A percentile compares a stretch with the other conserved stretches of the same genome.
These are phyloP conservation scores for Immersiporthe knoxdaviesiana DNA, from an alignment of 2,329 filamentous ascomycete species.

Conservation along the genomic window DNA sequence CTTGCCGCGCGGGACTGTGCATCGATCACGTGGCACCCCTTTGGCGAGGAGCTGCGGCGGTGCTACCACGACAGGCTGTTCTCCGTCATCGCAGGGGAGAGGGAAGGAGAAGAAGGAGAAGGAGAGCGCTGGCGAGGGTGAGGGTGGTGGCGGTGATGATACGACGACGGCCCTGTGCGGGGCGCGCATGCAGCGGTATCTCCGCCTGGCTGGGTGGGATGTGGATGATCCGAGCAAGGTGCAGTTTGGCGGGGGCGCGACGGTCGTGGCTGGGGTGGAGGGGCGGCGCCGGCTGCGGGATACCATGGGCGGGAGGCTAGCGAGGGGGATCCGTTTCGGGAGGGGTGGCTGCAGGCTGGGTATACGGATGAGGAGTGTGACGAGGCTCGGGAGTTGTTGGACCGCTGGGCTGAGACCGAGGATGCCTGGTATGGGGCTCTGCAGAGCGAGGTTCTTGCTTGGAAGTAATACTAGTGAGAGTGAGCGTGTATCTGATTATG, in stretches of 20 bases:
- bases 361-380: constrained; percentile 42
- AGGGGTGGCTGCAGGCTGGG: constrained; percentile 42
- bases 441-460: constrained; percentile 44
- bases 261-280: constrained; percentile 36
- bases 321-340: constrained; percentile 31
- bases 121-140: too few relatives aligned
- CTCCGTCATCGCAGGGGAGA: background rate
- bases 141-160: background rate
- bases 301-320: constrained; percentile 35
- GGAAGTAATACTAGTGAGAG: constrained; percentile 37
- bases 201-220: constrained; percentile 10
- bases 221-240: constrained; percentile 32
- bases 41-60: constrained; percentile 12
- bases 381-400: constrained; percentile 37
- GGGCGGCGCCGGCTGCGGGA: constrained; percentile 36
- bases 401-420: constrained; percentile 41
- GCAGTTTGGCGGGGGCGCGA: constrained; percentile 37
- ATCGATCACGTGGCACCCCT: constrained; percentile 3
- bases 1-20: constrained; percentile 39
- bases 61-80: background rate
- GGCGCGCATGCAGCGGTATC: constrained; percentile 14
- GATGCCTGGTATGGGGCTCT: constrained; percentile 43
- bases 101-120: background rate
- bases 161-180: background rate
- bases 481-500: too few relatives aligned